phyloP scores from a whole-genome alignment of 495 filamentous ascomycete species.

The Glonium stellatum region DNA sequence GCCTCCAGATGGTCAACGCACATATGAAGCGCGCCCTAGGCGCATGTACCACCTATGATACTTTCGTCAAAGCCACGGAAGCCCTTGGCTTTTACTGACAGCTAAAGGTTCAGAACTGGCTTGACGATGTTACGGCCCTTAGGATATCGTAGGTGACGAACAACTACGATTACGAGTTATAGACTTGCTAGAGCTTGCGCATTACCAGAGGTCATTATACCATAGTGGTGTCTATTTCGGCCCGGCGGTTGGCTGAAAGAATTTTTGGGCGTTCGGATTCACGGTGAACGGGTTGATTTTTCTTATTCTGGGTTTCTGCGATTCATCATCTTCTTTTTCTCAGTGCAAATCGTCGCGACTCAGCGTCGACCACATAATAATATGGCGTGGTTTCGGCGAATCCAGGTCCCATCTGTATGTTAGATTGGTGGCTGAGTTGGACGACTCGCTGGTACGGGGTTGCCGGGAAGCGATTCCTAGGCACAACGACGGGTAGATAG shows the following conservation, averaged over 20 bases:
- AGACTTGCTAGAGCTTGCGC: not conserved
- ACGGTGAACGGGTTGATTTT: not conserved
- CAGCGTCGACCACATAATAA: not conserved
- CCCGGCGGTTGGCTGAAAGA: not conserved
- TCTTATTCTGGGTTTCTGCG: not conserved
- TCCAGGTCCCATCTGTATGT: not conserved
- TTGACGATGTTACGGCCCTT: not conserved
- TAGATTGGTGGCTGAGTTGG: not conserved
- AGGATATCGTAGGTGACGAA: not conserved
- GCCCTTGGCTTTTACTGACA: slow-evolving; percentile 19
- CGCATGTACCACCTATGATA: slow-evolving; percentile 73
- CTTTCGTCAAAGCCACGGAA: slow-evolving; percentile 52
- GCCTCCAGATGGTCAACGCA: slow-evolving; percentile 71
- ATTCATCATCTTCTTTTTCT: not conserved
- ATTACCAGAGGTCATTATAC: not conserved
- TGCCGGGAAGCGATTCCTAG: not conserved
- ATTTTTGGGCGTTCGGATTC: not conserved
- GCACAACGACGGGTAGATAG: not conserved
- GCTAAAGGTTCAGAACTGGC: not conserved
- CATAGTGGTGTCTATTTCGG: not conserved
- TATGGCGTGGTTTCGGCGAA: not conserved
- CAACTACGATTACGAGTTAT: not conserved
- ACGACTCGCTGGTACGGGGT: not conserved
- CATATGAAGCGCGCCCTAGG: slow-evolving; percentile 82
- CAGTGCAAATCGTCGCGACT: not conserved